Evolutionary conservation across 352 stramenopile species (phyloP).

Genomic region (Phytophthora cajani): DNA sequence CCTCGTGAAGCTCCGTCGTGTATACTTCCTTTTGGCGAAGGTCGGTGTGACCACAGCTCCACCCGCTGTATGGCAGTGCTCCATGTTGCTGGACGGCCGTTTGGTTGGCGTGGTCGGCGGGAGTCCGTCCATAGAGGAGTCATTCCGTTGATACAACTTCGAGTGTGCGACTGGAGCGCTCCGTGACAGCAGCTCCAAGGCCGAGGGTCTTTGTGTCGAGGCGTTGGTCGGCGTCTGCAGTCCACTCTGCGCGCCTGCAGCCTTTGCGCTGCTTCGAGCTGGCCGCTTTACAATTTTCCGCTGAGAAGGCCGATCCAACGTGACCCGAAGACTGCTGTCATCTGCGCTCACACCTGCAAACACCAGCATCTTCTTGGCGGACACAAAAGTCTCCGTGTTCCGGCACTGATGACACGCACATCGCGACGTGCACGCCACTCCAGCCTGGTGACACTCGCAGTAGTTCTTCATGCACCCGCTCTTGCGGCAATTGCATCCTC

Average conservation of each 20-base stretch:
- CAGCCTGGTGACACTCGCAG: constrained; percentile 96
- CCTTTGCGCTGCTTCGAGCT: constrained; percentile 4
- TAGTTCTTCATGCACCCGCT: constrained; percentile 98
- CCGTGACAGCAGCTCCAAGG: constrained; percentile 64
- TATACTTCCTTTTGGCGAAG: constrained; percentile 54
- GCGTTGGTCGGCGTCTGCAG: constrained; percentile 33
- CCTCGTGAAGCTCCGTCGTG: constrained; percentile 37
- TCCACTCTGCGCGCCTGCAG: constrained; percentile 2
- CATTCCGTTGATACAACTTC: constrained; percentile 12
- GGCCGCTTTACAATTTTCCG: constrained; percentile 33
- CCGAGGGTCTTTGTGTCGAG: constrained; percentile 34
- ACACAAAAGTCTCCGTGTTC: constrained; percentile 74
- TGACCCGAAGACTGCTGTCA: constrained; percentile 16
- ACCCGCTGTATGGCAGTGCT: constrained; percentile 28
- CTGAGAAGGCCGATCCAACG: constrained; percentile 21
- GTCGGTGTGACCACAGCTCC: constrained; percentile 24
- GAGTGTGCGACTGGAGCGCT: constrained; percentile 48
- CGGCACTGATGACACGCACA: constrained; percentile 86
- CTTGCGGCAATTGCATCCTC: constrained; percentile 96
- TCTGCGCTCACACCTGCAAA: constrained; percentile 42
- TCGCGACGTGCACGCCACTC: constrained; percentile 77
- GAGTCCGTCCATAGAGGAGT: constrained; percentile 18
- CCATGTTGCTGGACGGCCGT: constrained; percentile 31
- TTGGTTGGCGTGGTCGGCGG: constrained; percentile 32
- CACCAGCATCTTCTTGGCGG: constrained; percentile 75